These are phyloP conservation scores for Penicillium bialowiezense DNA, from an alignment of 495 filamentous ascomycete genomes.

Conservation along the genomic window DNA sequence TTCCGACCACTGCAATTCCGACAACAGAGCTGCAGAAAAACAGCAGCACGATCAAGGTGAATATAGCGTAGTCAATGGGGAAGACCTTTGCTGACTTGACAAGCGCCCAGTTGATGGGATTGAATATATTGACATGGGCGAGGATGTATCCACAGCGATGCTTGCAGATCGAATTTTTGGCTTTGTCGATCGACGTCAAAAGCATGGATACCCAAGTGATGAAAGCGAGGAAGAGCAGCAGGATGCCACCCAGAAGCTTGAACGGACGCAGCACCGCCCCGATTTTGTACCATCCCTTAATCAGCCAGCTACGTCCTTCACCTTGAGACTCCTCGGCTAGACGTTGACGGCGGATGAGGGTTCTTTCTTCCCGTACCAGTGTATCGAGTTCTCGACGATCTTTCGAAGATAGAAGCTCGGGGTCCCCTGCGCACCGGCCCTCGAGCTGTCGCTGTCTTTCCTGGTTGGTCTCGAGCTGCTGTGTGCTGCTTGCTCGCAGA, in stretches of 20 bases:
- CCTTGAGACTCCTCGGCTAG: slow-evolving; percentile 77
- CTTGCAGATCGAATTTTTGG: slow-evolving; percentile 90
- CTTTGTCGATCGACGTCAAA: slow-evolving; percentile 93
- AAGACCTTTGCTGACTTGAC: slow-evolving; percentile 79
- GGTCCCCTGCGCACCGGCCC: slow-evolving; percentile 73
- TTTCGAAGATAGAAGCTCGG: slow-evolving; percentile 71
- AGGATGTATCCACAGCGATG: slow-evolving; percentile 89
- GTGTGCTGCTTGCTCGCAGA: slow-evolving; percentile 68
- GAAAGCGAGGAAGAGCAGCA: slow-evolving; percentile 68
- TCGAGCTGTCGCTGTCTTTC: slow-evolving; percentile 91
- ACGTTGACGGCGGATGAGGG: slow-evolving; percentile 83
- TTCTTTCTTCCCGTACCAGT: slow-evolving; percentile 84
- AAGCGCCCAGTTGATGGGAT: slow-evolving; percentile 90
- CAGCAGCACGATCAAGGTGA: slow-evolving; percentile 75
- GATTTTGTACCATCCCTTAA: slow-evolving; percentile 71
- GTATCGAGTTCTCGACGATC: slow-evolving; percentile 86
- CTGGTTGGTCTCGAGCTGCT: slow-evolving; percentile 78
- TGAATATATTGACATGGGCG: slow-evolving; percentile 87
- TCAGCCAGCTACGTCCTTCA: slow-evolving; percentile 65
- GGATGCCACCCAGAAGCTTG: slow-evolving; percentile 78
- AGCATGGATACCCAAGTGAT: slow-evolving; percentile 89
- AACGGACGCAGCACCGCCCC: slow-evolving; percentile 77
- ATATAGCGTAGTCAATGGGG: slow-evolving; percentile 88
- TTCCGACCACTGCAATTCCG: slow-evolving; percentile 81
- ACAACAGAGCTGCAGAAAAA: slow-evolving; percentile 84